phyloP scores from a whole-genome alignment of 352 stramenopile species.

The Phytopythium mirpurense region DNA sequence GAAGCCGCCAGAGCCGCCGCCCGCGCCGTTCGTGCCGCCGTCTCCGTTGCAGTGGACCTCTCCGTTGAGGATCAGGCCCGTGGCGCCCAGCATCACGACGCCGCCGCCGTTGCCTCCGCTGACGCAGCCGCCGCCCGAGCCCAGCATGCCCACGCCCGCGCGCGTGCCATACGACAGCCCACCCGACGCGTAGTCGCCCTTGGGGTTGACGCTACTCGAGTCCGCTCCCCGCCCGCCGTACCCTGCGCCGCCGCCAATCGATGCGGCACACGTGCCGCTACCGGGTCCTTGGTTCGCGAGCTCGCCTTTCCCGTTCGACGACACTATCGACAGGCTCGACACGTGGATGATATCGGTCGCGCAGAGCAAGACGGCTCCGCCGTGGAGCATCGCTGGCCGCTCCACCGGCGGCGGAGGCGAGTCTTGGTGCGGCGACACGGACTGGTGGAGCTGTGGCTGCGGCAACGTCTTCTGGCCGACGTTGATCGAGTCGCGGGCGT shows the following conservation, averaged over 20 bases:
- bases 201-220: constrained; percentile 46
- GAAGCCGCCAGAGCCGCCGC: constrained; percentile 71
- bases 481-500: constrained; percentile 45
- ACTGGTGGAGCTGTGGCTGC: constrained; percentile 15
- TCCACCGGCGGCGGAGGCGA: constrained; percentile 9
- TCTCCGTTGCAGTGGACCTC: constrained; percentile 66
- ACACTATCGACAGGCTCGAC: constrained; percentile 31
- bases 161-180: constrained; percentile 65
- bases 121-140: constrained; percentile 66
- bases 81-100: constrained; percentile 59
- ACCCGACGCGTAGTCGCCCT: constrained; percentile 53
- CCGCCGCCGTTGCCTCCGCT: constrained; percentile 61
- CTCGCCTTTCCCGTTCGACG: constrained; percentile 55
- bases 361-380: constrained; percentile 59
- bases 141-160: constrained; percentile 58
- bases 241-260: constrained; percentile 57
- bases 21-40: constrained; percentile 43
- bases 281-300: constrained; percentile 61
- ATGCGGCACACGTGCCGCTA: constrained; percentile 45
- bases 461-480: constrained; percentile 25
- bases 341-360: constrained; percentile 44
- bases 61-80: constrained; percentile 59
- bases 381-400: constrained; percentile 27
- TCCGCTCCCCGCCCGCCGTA: constrained; percentile 71
- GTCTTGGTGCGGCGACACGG: constrained; percentile 19